These are phyloP conservation scores for Venustampulla echinocandica DNA, from an alignment of 495 filamentous ascomycete species.

Conservation along the genomic window DNA sequence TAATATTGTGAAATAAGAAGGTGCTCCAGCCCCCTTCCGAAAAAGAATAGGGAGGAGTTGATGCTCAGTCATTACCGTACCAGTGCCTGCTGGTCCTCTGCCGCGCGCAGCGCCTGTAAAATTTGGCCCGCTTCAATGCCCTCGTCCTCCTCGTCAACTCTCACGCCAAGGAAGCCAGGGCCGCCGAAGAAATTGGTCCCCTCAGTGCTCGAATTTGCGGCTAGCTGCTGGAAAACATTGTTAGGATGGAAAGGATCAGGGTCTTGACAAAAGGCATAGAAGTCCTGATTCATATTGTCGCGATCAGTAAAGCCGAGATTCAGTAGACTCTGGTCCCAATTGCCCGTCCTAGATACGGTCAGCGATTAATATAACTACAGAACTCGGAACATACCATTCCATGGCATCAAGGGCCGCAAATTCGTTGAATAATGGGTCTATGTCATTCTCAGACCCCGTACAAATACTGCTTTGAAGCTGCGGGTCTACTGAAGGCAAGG, in stretches of 20 bases:
- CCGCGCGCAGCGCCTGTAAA: conserved; percentile 18
- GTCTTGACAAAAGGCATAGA: conserved; percentile 46
- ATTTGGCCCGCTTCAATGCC: conserved; percentile 24
- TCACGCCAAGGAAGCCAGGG: conserved; percentile 1
- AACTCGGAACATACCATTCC: conserved; percentile 37
- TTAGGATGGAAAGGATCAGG: conserved; percentile 32
- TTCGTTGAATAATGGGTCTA: conserved; percentile 55
- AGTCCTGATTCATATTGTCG: conserved; percentile 35
- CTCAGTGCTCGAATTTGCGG: conserved; percentile 20
- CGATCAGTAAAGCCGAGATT: conserved; percentile 51
- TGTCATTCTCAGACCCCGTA: conserved; percentile 32
- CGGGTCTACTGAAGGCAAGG: conserved; percentile 3
- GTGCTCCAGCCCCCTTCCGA: too few species aligned
- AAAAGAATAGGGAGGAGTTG: too few species aligned
- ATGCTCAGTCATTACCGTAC: too few species aligned
- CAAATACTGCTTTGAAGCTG: conserved; percentile 15
- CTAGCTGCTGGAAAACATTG: conserved; percentile 22
- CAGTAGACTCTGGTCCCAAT: conserved; percentile 43
- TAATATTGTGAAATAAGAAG: too few species aligned
- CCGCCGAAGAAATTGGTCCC: conserved; percentile 14
- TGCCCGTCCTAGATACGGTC: conserved; percentile 21
- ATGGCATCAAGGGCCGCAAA: conserved; percentile 53
- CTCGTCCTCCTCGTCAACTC: conserved; percentile 17
- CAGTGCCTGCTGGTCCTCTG: conserved; percentile 9
- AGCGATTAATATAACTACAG: conserved; percentile 6